Evolutionary conservation across 495 filamentous ascomycete genomes (phyloP), one percentile per base, ranked within the genome.

Genomic region (Penicillium samsonianum): DNA sequence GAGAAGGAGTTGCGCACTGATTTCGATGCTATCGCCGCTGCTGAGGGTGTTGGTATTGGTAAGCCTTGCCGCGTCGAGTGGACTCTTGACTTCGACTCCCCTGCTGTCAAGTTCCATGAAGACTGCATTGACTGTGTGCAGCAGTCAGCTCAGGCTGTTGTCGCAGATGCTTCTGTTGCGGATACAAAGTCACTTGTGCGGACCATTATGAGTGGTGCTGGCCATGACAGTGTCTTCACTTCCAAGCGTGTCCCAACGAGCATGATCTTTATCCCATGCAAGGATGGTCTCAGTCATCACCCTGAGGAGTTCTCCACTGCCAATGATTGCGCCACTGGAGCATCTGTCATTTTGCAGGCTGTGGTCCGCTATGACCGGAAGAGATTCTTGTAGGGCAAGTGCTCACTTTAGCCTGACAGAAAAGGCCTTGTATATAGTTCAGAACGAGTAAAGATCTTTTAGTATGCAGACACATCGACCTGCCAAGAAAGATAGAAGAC

Each of bases 251-350:
- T 80, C 42, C 84, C 84, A 26, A 83, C 83, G 6, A 82, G 80
- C 50, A 88, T 89, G 85, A 83, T 87, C 47, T 88, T 89, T 60
- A 82, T 87, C 35, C 85, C 84, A 10, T 85, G 82, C 57, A 79
- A 81, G 59, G 83, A 87, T 68, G 86, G 86, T 6, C 67, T 88
- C 17, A 85, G 81, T 55, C 86, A 88, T 68, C 84, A 87, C 70
- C 84, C 85, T 11, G 73, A 73, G 23, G 85, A 88, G 63, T 87
- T 82, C 57, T 82, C 78, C 41, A 81, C 75, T 56, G 78, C 78
- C 16, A 80, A 85, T 50, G 83, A 87, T 61, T 89, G 85, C 70
- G 78, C 78, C n/a, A 74, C 80, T 19, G 84, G 85, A 14, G 80
- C 83, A 45, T 82, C 85, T 53, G 80, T 88, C n/a, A 73, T 87